Evolutionary conservation across 1,139 yeast species (phyloP).

Genomic region (Geotrichum histeridarum): DNA sequence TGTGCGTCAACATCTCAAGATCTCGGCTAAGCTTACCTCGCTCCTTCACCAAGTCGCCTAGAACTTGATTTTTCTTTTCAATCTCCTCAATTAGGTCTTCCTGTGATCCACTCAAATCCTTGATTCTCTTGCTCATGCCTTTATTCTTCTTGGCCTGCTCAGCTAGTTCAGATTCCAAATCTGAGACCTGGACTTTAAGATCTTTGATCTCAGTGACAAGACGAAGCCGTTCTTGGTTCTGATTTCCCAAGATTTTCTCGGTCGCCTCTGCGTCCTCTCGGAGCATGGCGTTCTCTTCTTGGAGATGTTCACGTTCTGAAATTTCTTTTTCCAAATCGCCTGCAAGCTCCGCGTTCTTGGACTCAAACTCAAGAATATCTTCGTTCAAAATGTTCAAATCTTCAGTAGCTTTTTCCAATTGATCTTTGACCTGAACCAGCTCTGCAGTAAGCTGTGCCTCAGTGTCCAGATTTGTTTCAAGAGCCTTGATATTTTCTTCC

Average conservation of each 20-base stretch:
- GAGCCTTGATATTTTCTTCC: slow-evolving; percentile 3
- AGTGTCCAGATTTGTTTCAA: slow-evolving; percentile 12
- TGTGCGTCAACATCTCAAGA: slow-evolving; percentile 3
- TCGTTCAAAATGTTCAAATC: not conserved
- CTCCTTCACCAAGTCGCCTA: slow-evolving; percentile 5
- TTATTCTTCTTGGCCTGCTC: not conserved
- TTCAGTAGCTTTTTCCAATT: not conserved
- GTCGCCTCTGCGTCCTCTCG: slow-evolving; percentile 4
- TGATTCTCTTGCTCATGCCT: not conserved
- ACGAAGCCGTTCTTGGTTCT: slow-evolving; percentile 1
- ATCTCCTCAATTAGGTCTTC: not conserved
- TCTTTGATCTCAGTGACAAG: not conserved
- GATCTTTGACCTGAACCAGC: not conserved
- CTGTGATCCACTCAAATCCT: not conserved
- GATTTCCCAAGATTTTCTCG: not conserved
- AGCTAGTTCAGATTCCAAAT: not conserved
- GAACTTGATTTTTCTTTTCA: not conserved
- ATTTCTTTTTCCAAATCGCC: not conserved
- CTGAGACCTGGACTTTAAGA: not conserved
- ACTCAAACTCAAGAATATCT: slow-evolving; percentile 3
- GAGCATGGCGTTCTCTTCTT: not conserved
- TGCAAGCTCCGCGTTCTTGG: slow-evolving; percentile 1
- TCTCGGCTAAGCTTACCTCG: slow-evolving; percentile 6
- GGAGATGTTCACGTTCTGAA: not conserved
- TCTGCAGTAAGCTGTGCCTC: slow-evolving; percentile 5